phyloP scores from a whole-genome alignment of 345 rosid genomes.

The Eutrema heterophyllum region DNA sequence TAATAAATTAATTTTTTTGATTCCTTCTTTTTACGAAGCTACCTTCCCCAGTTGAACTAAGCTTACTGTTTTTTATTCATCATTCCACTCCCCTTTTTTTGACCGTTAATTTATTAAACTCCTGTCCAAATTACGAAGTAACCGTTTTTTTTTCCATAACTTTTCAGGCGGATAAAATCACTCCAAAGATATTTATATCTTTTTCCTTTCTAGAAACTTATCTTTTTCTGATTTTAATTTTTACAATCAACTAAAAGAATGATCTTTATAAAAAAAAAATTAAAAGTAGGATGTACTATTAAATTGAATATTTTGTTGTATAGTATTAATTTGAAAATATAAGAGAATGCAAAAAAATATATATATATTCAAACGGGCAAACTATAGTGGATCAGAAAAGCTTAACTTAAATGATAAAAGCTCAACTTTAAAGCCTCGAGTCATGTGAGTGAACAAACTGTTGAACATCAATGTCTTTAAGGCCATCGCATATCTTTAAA shows the following conservation, averaged over 20 bases:
- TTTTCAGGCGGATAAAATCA: not conserved
- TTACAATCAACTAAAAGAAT: not conserved
- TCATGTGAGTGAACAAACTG: not conserved
- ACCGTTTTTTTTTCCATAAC: not conserved
- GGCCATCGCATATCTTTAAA: not conserved
- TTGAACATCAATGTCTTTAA: not conserved
- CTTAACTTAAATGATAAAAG: not conserved
- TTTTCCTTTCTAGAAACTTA: not conserved
- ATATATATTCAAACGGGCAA: not conserved
- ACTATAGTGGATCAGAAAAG: not conserved
- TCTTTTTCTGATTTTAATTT: not conserved
- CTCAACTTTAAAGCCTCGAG: not conserved
- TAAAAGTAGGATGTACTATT: not conserved
- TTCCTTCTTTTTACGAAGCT: conserved; percentile 15
- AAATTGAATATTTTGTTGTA: not conserved
- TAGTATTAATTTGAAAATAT: not conserved
- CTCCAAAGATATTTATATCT: not conserved
- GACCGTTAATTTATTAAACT: conserved; percentile 9
- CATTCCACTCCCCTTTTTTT: not conserved
- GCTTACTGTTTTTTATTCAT: conserved; percentile 4
- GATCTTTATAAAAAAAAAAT: not conserved
- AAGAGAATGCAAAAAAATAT: not conserved
- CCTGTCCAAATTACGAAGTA: not conserved
- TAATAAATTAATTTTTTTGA: not conserved
- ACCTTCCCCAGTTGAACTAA: conserved; percentile 28